Evolutionary conservation across 129 eudicot genomes (phyloP), one percentile per base, ranked within the genome.

Genomic region (Pseudognaphalium luteoalbum): DNA sequence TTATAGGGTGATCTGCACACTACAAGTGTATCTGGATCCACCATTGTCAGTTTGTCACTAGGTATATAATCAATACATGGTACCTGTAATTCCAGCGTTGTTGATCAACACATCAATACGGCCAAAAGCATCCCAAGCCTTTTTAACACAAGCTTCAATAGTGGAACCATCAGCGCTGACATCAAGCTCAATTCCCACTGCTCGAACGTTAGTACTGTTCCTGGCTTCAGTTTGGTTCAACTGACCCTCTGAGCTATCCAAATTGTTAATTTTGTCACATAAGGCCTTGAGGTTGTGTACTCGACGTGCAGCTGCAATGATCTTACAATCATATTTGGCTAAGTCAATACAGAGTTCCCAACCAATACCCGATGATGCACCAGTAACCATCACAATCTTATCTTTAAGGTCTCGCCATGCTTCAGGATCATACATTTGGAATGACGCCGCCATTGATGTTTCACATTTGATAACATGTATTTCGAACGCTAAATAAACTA

Each of bases 71-170:
- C 42, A 37, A 7, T 6, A 42, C 16, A 15, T n/a, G 56, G 22
- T 78, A 86, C 90, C 87, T 74, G 74, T 77, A 17, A 83, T 59
- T n/a, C 90, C 90, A 17, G 85, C 90, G 47, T 86, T 86, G 42
- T 86, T 86, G 78, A 86, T 71, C 30, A 86, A 82, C 59, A 77
- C 87, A 74, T 86, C 83, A 22, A 86, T 78, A 16, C 68, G 54
- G 7, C 90, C 90, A 75, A 86, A 86, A 30, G 76, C 80, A 0
- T 78, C 67, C 90, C 87, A 83, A 51, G 80, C 90, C 37, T 77
- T 76, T 15, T 30, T 16, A 0, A 71, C 85, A 30, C 81, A 70
- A 21, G 81, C 81, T 50, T 83, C 78, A 1, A 83, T 80, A 9
- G 68, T 3, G 0, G 41, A 15, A 25, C 74, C 74, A 21, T 70